Evolutionary conservation across 495 filamentous ascomycete genomes (phyloP).

Genomic region (Staphylotrichum longicolle): DNA sequence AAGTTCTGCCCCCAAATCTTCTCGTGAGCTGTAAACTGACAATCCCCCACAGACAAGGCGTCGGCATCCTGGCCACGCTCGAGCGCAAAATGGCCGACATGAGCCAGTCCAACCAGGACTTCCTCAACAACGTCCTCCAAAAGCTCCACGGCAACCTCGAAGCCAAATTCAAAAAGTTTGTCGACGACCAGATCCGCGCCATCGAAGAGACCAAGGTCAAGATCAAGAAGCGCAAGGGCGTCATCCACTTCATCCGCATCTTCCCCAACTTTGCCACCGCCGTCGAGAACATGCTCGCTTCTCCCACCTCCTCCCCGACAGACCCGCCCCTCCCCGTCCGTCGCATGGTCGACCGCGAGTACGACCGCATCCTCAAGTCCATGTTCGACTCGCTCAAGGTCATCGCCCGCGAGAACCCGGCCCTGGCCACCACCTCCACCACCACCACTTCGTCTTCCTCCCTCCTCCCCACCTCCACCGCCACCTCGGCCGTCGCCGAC

Average conservation of each 20-base stretch:
- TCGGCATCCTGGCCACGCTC: constrained; percentile 78
- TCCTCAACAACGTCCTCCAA: constrained; percentile 72
- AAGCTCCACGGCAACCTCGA: constrained; percentile 75
- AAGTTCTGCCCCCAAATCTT: constrained; percentile 38
- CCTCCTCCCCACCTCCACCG: neutral
- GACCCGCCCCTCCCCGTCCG: constrained; percentile 64
- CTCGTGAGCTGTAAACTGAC: constrained; percentile 1
- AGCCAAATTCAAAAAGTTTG: constrained; percentile 77
- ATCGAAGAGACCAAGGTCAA: constrained; percentile 99
- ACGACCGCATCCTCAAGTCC: constrained; percentile 82
- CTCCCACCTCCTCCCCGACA: constrained; percentile 34
- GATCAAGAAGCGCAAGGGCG: constrained; percentile 95
- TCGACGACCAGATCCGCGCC: constrained; percentile 90
- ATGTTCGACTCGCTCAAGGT: constrained; percentile 97
- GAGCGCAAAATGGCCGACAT: constrained; percentile 73
- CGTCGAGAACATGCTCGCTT: constrained; percentile 75
- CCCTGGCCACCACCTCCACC: constrained; percentile 41
- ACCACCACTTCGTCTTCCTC: constrained; percentile 4
- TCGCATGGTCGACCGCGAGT: constrained; percentile 77
- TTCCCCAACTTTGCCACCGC: constrained; percentile 82
- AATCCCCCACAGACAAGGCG: constrained; percentile 64
- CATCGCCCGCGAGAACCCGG: constrained; percentile 89
- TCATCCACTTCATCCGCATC: constrained; percentile 88
- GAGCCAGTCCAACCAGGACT: constrained; percentile 89
- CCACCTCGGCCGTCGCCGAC: constrained; percentile 41